Base-by-base conservation (phyloP, 345 rosid genomes). In the Cardamine resedifolia region DNA sequence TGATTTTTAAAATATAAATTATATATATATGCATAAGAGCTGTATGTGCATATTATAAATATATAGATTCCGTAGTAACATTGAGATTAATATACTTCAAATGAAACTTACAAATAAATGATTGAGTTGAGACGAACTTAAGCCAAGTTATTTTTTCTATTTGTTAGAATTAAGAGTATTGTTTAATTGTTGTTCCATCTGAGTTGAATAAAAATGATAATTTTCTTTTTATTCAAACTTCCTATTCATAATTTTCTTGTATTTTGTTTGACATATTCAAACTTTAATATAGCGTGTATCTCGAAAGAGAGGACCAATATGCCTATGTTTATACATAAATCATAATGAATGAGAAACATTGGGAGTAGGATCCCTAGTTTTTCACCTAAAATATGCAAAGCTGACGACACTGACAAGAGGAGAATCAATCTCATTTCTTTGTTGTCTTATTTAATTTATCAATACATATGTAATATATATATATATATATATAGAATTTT, bases 351-450 rank as follows among this genome's bases (percentile, higher is more conserved):
- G 41, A 26, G 41, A 21, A 66, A 50, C 34, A 33, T 7, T 9
- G 33, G 6, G 18, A 15, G 68, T 62, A 55, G 64, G 77, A 63
- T 64, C 76, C 24, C 38, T 53, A n/a, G 23, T 53, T 20, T 63
- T 41, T 72, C 56, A 72, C 64, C 48, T 52, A 72, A 6, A 39
- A 19, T 1, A 28, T 43, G 24, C 48, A 55, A 72, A 63, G 63
- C 76, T 33, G 58, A 30, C 34, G n/a, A 23, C 16, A 15, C 47
- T 72, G 76, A 72, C 71, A 64, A 64, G 71, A 73, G 55, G 57
- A 55, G 65, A 55, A 64, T 64, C 64, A 64, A 39, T 52, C 55
- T 71, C 8, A 8, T 7, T 28, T 71, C 1, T 58, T 33, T 24
- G 9, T 24, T n/a, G 39, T 71, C 14, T 39, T 60, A 36, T 70